phyloP scores from a whole-genome alignment of 306 rosid species.

The Sindora glabra region DNA sequence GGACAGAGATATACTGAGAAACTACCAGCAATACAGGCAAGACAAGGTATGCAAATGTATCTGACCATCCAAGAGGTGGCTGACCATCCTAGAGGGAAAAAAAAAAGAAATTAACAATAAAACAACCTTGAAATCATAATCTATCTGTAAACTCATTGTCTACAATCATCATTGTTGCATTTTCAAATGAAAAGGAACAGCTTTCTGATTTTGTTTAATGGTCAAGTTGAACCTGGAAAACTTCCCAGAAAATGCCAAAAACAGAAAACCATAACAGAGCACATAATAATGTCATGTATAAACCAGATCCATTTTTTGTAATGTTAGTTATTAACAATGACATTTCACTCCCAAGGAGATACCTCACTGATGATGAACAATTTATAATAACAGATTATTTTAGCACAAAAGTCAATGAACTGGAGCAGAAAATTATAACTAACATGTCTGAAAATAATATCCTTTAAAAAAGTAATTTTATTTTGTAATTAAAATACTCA shows the following conservation, averaged over 20 bases:
- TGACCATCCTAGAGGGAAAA: conserved; percentile 71
- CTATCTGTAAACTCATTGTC: background rate
- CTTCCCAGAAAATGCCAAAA: too few species aligned
- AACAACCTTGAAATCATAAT: conserved; percentile 7
- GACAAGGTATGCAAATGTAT: conserved; percentile 93
- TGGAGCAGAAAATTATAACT: background rate
- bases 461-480: background rate
- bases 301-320: too few species aligned
- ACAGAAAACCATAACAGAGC: too few species aligned
- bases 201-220: too few species aligned
- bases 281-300: too few species aligned
- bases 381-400: too few species aligned
- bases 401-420: background rate
- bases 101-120: conserved; percentile 7
- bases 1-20: conserved; percentile 90
- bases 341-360: background rate
- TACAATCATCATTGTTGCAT: background rate
- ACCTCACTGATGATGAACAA: too few species aligned
- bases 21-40: conserved; percentile 74
- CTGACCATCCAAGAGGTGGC: conserved; percentile 99
- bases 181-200: background rate
- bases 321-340: too few species aligned
- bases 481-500: conserved; percentile 32
- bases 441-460: background rate
- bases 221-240: too few species aligned